These are phyloP conservation scores for Boletus reticulatus DNA, from an alignment of 768 basidiomycete genomes.

Conservation along the genomic window DNA sequence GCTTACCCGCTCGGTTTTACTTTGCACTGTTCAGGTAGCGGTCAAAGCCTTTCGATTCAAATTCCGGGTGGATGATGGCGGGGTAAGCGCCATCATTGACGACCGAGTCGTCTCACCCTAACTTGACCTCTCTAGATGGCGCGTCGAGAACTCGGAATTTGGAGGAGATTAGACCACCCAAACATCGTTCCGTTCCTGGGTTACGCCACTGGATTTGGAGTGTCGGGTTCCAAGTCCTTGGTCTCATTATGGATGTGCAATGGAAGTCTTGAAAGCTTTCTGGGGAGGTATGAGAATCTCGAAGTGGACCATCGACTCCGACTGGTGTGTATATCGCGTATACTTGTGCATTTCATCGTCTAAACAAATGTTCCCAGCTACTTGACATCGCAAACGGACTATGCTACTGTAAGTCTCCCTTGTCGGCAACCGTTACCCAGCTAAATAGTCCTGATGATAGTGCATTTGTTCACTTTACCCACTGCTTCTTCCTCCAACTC, in stretches of 20 bases:
- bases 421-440: background rate
- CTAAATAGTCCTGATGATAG: background rate
- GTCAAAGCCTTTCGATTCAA: conserved; percentile 1
- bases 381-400: background rate
- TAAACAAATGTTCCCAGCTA: background rate
- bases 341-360: no score
- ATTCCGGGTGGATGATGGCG: background rate
- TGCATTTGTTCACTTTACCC: background rate
- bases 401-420: background rate
- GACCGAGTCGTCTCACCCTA: background rate
- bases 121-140: background rate
- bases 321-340: background rate
- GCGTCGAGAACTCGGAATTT: conserved; percentile 1
- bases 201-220: background rate
- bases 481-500: background rate
- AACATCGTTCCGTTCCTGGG: conserved; percentile 4
- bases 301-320: background rate
- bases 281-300: background rate
- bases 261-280: background rate
- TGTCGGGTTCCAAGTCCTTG: background rate
- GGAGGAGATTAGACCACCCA: background rate
- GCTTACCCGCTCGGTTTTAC: background rate
- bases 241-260: background rate
- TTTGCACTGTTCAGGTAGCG: background rate
- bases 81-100: background rate